A percentile compares a stretch with the other conserved stretches of the same genome.
Conservation (phyloP, 768 basidiomycete species). For the Termitomyces sp. region DNA sequence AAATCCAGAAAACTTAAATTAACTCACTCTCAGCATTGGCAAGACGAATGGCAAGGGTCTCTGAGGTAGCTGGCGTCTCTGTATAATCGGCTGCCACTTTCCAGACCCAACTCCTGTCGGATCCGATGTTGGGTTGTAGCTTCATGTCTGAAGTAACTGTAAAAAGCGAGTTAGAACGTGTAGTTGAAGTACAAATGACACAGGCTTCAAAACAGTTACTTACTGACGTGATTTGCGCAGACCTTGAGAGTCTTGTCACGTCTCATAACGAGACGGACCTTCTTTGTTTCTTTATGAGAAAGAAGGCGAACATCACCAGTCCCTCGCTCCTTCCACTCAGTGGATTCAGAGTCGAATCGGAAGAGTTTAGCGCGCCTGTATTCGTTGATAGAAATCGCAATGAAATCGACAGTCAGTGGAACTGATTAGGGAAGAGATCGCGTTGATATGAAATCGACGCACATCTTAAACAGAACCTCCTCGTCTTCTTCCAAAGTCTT, state of each 20-base stretch:
- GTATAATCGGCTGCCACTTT: slow-evolving; percentile 95
- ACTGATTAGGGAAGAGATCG: slow-evolving; percentile 31
- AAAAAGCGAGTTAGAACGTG: slow-evolving; percentile 4
- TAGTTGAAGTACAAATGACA: neutral
- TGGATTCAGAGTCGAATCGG: slow-evolving; percentile 73
- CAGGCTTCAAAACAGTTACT: slow-evolving; percentile 19
- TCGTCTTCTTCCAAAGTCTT: slow-evolving; percentile 97
- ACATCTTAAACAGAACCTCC: slow-evolving; percentile 94
- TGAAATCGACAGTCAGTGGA: slow-evolving; percentile 18
- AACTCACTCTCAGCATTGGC: slow-evolving; percentile 91
- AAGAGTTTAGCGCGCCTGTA: slow-evolving; percentile 96
- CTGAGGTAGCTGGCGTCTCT: slow-evolving; percentile 83
- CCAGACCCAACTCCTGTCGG: slow-evolving; percentile 99
- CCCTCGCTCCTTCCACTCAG: slow-evolving; percentile 98
- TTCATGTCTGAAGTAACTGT: slow-evolving; percentile 87
- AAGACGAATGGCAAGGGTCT: slow-evolving; percentile 97
- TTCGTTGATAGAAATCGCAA: slow-evolving; percentile 8
- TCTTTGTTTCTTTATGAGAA: slow-evolving; percentile 84
- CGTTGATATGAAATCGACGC: slow-evolving; percentile 35
- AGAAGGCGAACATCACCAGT: slow-evolving; percentile 95
- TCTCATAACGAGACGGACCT: slow-evolving; percentile 96
- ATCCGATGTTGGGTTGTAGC: slow-evolving; percentile 96
- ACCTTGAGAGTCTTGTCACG: slow-evolving; percentile 99
- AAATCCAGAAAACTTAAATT: neutral
- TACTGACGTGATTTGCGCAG: slow-evolving; percentile 96